A percentile compares a stretch with the other conserved stretches of the same genome.
phyloP scores from a whole-genome alignment of 495 filamentous ascomycete species.

The Darksidea phi region DNA sequence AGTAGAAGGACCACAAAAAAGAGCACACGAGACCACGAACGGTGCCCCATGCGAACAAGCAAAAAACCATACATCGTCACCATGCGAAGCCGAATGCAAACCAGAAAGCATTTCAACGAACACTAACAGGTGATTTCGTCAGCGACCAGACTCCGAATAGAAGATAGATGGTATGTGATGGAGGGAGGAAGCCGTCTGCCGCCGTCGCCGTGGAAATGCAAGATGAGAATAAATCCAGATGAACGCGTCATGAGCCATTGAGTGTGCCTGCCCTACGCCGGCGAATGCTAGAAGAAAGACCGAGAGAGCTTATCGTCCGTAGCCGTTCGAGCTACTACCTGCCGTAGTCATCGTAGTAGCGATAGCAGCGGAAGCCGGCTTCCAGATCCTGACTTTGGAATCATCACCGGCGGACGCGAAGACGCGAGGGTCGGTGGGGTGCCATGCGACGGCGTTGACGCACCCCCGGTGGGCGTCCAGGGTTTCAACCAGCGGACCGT shows the following conservation, averaged over 20 bases:
- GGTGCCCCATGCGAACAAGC: too few relatives aligned
- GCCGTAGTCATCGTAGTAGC: not conserved
- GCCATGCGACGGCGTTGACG: conserved; percentile 93
- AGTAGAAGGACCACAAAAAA: too few relatives aligned
- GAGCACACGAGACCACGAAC: too few relatives aligned
- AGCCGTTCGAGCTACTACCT: conserved; percentile 4
- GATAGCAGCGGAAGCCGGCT: conserved; percentile 1
- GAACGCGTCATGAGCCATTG: not conserved
- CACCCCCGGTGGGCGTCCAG: conserved; percentile 73
- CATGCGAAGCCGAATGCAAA: too few relatives aligned
- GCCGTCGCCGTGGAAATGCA: conserved; percentile 7
- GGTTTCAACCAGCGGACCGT: conserved; percentile 69
- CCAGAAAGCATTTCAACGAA: too few relatives aligned
- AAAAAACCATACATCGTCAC: too few relatives aligned
- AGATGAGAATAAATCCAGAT: conserved; percentile 1
- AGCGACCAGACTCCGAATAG: too few relatives aligned
- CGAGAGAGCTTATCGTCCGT: conserved; percentile 5
- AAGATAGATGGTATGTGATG: not conserved
- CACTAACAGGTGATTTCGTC: too few relatives aligned
- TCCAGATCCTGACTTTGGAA: conserved; percentile 67
- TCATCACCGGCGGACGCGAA: conserved; percentile 95
- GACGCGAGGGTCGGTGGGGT: conserved; percentile 74
- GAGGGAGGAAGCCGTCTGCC: not conserved
- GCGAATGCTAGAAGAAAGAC: not conserved
- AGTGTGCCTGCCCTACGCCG: conserved; percentile 3